Evolutionary conservation across 345 rosid genomes (phyloP), one percentile per base, ranked within the genome.

Genomic region (Ceriops tagal): DNA sequence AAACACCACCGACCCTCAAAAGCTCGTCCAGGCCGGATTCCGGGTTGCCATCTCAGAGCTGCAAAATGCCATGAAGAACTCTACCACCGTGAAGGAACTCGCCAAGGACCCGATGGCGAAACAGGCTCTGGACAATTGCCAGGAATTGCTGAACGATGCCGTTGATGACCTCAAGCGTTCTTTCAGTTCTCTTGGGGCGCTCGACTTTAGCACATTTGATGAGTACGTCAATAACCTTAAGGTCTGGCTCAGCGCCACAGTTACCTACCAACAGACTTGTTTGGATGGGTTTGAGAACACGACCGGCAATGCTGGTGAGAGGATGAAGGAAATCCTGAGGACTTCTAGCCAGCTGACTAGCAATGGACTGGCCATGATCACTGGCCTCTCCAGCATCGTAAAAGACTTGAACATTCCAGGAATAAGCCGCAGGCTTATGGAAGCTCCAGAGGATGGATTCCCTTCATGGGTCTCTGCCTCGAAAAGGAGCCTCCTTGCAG

Each of bases 211-310:
- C 52, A 73, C 69, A 47, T 6, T 80, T 0, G 82, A 83, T 5
- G 34, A 60, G 22, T 86, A 70, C 64, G 51, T 82, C 1, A 82
- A 82, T 11, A 84, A 89, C 73, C 84, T 93, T 62, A 76, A 80
- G 53, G 73, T 84, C 59, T 91, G 93, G 97, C 83, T 89, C 7
- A 88, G 96, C 39, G 97, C 90, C 32, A 79, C 98, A 22, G 61
- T 84, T 13, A 92, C 96, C 0, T 89, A 82, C 73, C 90, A 91
- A 65, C 81, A 89, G 43, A 91, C 89, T 5, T 93, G 98, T 72
- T 39, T 88, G 15, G 96, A 91, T 5, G 83, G 85, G 1, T 91
- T 93, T 61, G 69, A 71, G 20, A 89, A 93, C 73, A 82, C 88
- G 2, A 81, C 87, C 1, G 77, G 76, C 3, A 61, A 61, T 0